Conservation (phyloP, 495 filamentous ascomycete genomes). For the Tetracladium setigerum region DNA sequence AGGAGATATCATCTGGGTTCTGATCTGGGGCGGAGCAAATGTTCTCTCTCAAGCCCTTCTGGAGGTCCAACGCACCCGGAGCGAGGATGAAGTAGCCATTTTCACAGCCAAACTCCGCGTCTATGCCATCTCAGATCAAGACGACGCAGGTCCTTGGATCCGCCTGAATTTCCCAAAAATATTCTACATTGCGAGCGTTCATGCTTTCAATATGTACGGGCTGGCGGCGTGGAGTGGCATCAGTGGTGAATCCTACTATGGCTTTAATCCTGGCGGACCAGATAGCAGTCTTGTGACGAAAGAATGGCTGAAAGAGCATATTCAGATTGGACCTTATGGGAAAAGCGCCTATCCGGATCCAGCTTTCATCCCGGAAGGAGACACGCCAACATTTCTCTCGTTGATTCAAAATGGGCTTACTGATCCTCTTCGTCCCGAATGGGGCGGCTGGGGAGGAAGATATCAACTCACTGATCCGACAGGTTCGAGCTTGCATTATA, state of each 20-base stretch:
- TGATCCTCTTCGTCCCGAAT: constrained; percentile 34
- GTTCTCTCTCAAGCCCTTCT: constrained; percentile 35
- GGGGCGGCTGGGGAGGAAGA: constrained; percentile 41
- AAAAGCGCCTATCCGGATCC: constrained; percentile 31
- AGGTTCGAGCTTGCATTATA: constrained; percentile 26
- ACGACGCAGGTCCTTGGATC: constrained; percentile 42
- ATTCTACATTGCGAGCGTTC: constrained; percentile 37
- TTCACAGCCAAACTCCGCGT: constrained; percentile 34
- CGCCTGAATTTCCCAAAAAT: constrained; percentile 35
- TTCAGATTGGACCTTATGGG: constrained; percentile 37
- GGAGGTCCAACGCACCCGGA: constrained; percentile 24
- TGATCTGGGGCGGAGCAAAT: constrained; percentile 42
- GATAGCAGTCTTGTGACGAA: constrained; percentile 30
- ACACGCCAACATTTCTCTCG: constrained; percentile 39
- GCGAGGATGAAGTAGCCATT: constrained; percentile 20
- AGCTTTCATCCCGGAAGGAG: constrained; percentile 37
- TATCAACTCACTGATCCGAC: constrained; percentile 25
- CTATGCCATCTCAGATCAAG: constrained; percentile 43
- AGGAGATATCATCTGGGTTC: constrained; percentile 33
- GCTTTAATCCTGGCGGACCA: constrained; percentile 37
- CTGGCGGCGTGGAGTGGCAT: constrained; percentile 41
- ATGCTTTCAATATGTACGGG: constrained; percentile 41
- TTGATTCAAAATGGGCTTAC: constrained; percentile 41
- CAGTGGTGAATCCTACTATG: constrained; percentile 35
- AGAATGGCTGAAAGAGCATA: constrained; percentile 38